A percentile compares a stretch with the other conserved stretches of the same genome.
phyloP scores from a whole-genome alignment of 164 flowering plant species.

The Santalum album region DNA sequence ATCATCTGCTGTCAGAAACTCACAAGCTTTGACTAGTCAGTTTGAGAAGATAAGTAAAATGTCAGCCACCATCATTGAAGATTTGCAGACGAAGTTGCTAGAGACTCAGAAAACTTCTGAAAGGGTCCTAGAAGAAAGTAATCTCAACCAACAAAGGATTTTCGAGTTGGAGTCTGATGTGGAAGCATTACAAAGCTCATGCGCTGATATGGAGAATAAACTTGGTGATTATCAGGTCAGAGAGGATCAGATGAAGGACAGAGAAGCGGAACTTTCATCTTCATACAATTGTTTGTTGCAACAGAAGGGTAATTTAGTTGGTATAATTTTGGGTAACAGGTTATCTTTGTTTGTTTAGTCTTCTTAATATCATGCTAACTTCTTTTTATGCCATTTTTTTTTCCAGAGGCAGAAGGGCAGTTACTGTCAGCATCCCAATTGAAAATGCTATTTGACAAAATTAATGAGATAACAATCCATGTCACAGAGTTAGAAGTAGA shows the following conservation, averaged over 20 bases:
- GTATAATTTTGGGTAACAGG: background rate
- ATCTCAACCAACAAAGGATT: slow-evolving; percentile 27
- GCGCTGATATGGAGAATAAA: slow-evolving; percentile 35
- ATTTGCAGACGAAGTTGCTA: slow-evolving; percentile 40
- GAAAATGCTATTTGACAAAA: slow-evolving; percentile 43
- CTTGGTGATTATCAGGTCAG: slow-evolving; percentile 31
- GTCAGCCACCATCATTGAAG: slow-evolving; percentile 26
- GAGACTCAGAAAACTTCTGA: slow-evolving; percentile 25
- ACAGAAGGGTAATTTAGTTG: slow-evolving; percentile 44
- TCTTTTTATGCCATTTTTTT: slow-evolving; percentile 8
- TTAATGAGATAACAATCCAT: slow-evolving; percentile 35
- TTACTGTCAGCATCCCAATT: slow-evolving; percentile 38
- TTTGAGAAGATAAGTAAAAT: slow-evolving; percentile 26
- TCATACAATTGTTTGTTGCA: slow-evolving; percentile 21
- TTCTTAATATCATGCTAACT: slow-evolving; percentile 5
- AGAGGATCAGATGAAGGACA: slow-evolving; percentile 36
- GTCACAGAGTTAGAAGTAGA: slow-evolving; percentile 18
- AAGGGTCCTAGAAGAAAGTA: slow-evolving; percentile 44
- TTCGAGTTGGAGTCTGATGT: slow-evolving; percentile 43
- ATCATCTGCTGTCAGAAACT: slow-evolving; percentile 29
- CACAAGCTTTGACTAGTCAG: slow-evolving; percentile 25
- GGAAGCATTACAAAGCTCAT: slow-evolving; percentile 30
- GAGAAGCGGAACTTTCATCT: slow-evolving; percentile 45
- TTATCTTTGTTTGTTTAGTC: background rate
- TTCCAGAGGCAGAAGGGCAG: slow-evolving; percentile 38